phyloP scores from a whole-genome alignment of 371 early-diverging fungal species.

The Lichtheimia ramosa region DNA sequence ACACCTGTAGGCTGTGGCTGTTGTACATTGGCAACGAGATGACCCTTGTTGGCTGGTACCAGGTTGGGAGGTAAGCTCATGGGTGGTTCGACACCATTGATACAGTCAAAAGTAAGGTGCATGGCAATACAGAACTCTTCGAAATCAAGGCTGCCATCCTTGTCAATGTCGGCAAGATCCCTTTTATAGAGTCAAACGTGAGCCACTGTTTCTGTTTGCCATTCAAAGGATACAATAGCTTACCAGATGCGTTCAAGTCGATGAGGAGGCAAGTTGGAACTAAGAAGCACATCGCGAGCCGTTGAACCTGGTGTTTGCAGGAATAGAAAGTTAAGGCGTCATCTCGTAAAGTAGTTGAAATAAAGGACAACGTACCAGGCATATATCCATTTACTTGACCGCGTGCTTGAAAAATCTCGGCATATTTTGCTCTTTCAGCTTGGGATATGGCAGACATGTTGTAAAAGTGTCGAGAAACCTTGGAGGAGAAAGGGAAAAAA shows the following conservation, averaged over 20 bases:
- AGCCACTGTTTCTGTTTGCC: background rate
- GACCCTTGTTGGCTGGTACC: slow-evolving; percentile 45
- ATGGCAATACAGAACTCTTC: slow-evolving; percentile 90
- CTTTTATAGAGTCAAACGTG: slow-evolving; percentile 23
- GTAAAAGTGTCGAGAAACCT: too few species aligned
- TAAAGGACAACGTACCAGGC: slow-evolving; percentile 48
- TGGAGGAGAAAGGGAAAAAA: too few species aligned
- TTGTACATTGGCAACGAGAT: slow-evolving; percentile 22
- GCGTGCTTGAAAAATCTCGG: slow-evolving; percentile 63
- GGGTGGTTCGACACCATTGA: slow-evolving; percentile 66
- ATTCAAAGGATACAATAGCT: background rate
- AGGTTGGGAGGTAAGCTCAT: slow-evolving; percentile 52
- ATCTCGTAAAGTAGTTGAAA: too few species aligned
- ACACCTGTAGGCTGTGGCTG: slow-evolving; percentile 36
- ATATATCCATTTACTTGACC: slow-evolving; percentile 72
- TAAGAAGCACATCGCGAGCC: slow-evolving; percentile 70
- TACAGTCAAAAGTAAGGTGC: slow-evolving; percentile 72
- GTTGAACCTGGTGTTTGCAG: slow-evolving; percentile 42
- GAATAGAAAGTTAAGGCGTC: too few species aligned
- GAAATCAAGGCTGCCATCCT: slow-evolving; percentile 85
- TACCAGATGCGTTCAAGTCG: slow-evolving; percentile 78
- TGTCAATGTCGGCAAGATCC: slow-evolving; percentile 87
- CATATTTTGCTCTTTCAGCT: slow-evolving; percentile 62
- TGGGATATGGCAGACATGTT: slow-evolving; percentile 41
- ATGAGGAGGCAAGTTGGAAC: slow-evolving; percentile 67